Conservation (phyloP, 768 basidiomycete species). For the Stropharia rugosoannulata region DNA sequence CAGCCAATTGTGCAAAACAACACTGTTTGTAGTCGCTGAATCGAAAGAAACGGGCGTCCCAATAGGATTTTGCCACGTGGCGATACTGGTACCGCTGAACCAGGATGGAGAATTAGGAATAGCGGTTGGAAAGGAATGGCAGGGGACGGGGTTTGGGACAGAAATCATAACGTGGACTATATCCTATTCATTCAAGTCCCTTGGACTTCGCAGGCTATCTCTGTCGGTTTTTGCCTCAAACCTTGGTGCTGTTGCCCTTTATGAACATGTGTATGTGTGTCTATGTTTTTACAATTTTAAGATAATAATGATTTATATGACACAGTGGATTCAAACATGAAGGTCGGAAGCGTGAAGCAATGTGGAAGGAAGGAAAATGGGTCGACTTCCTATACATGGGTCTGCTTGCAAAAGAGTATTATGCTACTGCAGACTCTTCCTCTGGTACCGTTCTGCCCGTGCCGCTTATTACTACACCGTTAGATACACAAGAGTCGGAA, state of each 20-base stretch:
- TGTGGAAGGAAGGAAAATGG: constrained; percentile 3
- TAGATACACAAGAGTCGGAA: too few relatives aligned
- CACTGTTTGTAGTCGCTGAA: neutral
- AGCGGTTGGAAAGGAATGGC: neutral
- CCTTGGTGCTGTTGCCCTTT: neutral
- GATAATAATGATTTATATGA: neutral
- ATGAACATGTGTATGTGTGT: neutral
- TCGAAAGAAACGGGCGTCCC: neutral
- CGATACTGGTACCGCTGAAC: neutral
- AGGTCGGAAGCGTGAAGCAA: neutral
- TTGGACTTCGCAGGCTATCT: neutral
- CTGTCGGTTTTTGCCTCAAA: neutral
- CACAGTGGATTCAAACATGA: neutral
- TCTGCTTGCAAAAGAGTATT: neutral
- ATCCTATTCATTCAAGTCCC: neutral
- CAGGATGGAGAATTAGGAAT: neutral
- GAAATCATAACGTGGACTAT: neutral
- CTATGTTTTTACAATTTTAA: neutral
- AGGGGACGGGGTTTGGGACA: neutral
- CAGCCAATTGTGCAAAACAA: too few relatives aligned
- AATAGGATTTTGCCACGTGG: neutral
- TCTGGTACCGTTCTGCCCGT: neutral
- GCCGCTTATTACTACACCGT: too few relatives aligned
- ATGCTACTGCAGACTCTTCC: neutral
- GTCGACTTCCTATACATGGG: neutral